Percentiles rank a stretch among this genome's conserved stretches.
Evolutionary conservation across 805 yeast genomes (phyloP).

Genomic region (Ogataea pini): DNA sequence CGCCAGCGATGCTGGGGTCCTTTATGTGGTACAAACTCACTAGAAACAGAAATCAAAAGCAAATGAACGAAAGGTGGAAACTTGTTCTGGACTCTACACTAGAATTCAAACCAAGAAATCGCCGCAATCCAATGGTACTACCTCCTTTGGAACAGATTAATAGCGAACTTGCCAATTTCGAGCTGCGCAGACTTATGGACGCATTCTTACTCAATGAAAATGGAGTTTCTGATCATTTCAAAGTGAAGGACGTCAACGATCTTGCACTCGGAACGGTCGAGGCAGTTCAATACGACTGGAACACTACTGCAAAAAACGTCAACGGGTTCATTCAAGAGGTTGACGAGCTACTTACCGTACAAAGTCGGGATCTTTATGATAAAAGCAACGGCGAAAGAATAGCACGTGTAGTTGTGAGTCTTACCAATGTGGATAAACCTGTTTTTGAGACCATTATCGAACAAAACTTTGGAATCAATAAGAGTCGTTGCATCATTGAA

Average conservation of each 20-base stretch:
- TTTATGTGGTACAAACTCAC: slow-evolving; percentile 20
- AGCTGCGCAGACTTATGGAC: slow-evolving; percentile 32
- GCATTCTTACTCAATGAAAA: slow-evolving; percentile 35
- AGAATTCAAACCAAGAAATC: slow-evolving; percentile 23
- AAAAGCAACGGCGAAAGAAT: slow-evolving; percentile 27
- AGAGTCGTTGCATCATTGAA: slow-evolving; percentile 30
- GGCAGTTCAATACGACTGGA: slow-evolving; percentile 32
- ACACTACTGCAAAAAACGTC: slow-evolving; percentile 18
- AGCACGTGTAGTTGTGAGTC: slow-evolving; percentile 27
- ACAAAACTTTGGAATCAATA: slow-evolving; percentile 28
- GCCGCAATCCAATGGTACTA: slow-evolving; percentile 12
- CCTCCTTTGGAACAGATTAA: slow-evolving; percentile 33
- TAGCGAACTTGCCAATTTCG: slow-evolving; percentile 33
- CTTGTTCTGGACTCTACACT: slow-evolving; percentile 28
- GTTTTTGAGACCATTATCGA: slow-evolving; percentile 24
- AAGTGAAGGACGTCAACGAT: slow-evolving; percentile 22
- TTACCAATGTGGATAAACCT: slow-evolving; percentile 23
- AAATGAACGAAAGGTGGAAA: slow-evolving; percentile 27
- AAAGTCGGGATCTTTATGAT: slow-evolving; percentile 31
- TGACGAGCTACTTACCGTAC: slow-evolving; percentile 30
- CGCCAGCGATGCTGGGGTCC: slow-evolving; percentile 34
- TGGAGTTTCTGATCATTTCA: slow-evolving; percentile 30
- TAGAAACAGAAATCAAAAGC: slow-evolving; percentile 13
- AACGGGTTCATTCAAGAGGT: slow-evolving; percentile 26
- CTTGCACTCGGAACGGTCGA: slow-evolving; percentile 34